Base-by-base conservation (phyloP, 208 protist species). In the Acanthamoeba castellanii region DNA sequence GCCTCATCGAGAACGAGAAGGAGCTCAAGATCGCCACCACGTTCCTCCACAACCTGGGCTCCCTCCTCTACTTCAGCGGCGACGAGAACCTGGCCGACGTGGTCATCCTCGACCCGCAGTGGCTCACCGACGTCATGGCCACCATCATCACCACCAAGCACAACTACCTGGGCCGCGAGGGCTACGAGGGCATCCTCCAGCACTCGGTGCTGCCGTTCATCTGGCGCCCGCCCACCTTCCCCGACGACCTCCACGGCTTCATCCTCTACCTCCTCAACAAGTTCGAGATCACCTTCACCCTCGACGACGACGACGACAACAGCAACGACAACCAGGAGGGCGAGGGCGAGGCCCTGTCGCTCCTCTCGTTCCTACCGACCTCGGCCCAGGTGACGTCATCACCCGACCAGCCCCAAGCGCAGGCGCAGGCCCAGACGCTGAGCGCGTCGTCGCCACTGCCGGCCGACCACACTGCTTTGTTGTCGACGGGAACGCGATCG, bases 91-190 rank as follows among this genome's bases (percentile, higher is more conserved):
- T 92, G 30, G 34, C 37, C 66, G 72, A 94, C 52, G 55, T 94
- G 66, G 89, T 94, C 68, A 82, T 94, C 50, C 59, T 94, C 52
- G 55, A 94, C 72, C 89, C 89, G 20, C 89, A 94, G 72, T 94
- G 89, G 89, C 68, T 94, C 34, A 82, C 64, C 47, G 45, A 74
- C 52, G 89, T 94, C 30, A 94, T 94, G 89, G 34, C 47, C 20
- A 94, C 66, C 30, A 81, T 94, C 72, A 94, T 94, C 32, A 94
- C 89, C 9, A 94, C 89, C 47, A 94, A 94, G 68, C 89, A 94
- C 52, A 94, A 94, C 55, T 94, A 84, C 55, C 47, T 52, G 3
- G 55, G 55, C 16, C 42, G 55, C 20, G 84, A 91, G 59, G 84
- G 84, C 42, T 91, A 70, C 59, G 89, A 94, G 30, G 89, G 89